Evolutionary conservation across 768 basidiomycete species (phyloP).

Genomic region (Tricholoma sp.): DNA sequence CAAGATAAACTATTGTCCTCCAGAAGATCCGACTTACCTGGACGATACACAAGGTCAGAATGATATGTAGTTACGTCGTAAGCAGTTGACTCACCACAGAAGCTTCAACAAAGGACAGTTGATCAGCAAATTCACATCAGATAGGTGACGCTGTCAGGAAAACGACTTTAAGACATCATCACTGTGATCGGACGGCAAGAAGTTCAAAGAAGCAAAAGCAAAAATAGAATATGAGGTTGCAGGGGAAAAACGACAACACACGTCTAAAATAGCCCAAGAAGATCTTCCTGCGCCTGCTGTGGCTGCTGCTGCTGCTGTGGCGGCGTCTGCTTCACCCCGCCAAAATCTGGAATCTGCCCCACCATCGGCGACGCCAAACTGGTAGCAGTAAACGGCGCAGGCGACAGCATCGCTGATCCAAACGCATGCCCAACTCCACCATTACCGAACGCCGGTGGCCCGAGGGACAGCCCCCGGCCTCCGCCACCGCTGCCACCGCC

Average conservation of each 20-base stretch:
- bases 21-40: no score
- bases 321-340: slow-evolving; percentile 5
- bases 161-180: no score
- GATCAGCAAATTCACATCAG: no score
- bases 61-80: no score
- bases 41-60: no score
- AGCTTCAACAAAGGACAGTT: no score
- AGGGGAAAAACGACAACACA: neutral
- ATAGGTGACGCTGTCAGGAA: no score
- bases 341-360: slow-evolving; percentile 6
- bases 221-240: neutral
- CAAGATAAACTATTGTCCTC: no score
- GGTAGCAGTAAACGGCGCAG: slow-evolving; percentile 22
- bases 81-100: no score
- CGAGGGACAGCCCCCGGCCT: slow-evolving; percentile 21
- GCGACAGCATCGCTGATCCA: slow-evolving; percentile 19
- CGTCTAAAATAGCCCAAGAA: slow-evolving; percentile 48
- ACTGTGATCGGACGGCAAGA: neutral
- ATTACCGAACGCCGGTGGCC: slow-evolving; percentile 17
- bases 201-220: neutral
- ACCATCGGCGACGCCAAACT: slow-evolving; percentile 16
- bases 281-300: slow-evolving; percentile 39
- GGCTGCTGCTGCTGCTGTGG: slow-evolving; percentile 19
- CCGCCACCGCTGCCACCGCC: slow-evolving; percentile 43
- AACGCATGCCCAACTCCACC: slow-evolving; percentile 15